These are phyloP conservation scores for Pleurostoma richardsiae DNA, from an alignment of 2,329 filamentous ascomycete genomes.

Conservation along the genomic window DNA sequence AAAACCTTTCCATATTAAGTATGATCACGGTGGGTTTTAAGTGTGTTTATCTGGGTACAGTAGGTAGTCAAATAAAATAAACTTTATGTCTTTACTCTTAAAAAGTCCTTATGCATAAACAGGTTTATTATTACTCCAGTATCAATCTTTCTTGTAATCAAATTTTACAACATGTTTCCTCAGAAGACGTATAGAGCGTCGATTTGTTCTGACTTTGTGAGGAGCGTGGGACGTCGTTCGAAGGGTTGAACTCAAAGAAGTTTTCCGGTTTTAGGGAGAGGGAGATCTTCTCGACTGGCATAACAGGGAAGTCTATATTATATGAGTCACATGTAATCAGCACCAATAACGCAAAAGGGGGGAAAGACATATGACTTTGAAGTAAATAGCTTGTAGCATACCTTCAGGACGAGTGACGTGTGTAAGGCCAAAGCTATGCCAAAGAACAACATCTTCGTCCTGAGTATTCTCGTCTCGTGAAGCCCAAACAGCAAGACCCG, in stretches of 20 bases:
- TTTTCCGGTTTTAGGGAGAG: conserved; percentile 43
- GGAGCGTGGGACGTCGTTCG: conserved; percentile 22
- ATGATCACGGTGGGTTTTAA: too few species aligned
- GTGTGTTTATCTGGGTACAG: too few species aligned
- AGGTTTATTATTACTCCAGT: too few species aligned
- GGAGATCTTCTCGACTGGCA: conserved; percentile 51
- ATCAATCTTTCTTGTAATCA: neutral
- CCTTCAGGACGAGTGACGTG: conserved; percentile 46
- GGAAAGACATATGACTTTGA: too few species aligned
- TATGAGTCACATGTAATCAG: neutral
- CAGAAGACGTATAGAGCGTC: neutral
- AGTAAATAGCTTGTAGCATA: neutral
- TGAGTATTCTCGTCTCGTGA: conserved; percentile 29
- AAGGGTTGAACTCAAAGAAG: conserved; percentile 47
- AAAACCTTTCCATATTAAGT: too few species aligned
- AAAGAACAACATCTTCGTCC: conserved; percentile 4
- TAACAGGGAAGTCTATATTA: conserved; percentile 48
- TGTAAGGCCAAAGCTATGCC: conserved; percentile 34
- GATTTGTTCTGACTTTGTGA: neutral
- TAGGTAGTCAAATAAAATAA: too few species aligned
- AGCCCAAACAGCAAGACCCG: conserved; percentile 17
- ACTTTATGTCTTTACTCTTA: too few species aligned
- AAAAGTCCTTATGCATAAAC: too few species aligned
- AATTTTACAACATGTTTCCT: neutral
- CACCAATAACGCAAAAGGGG: neutral